A percentile compares a stretch with the other conserved stretches of the same genome.
These are phyloP conservation scores for Aspergillus niger DNA, from an alignment of 2,329 filamentous ascomycete species.

Conservation along the genomic window DNA sequence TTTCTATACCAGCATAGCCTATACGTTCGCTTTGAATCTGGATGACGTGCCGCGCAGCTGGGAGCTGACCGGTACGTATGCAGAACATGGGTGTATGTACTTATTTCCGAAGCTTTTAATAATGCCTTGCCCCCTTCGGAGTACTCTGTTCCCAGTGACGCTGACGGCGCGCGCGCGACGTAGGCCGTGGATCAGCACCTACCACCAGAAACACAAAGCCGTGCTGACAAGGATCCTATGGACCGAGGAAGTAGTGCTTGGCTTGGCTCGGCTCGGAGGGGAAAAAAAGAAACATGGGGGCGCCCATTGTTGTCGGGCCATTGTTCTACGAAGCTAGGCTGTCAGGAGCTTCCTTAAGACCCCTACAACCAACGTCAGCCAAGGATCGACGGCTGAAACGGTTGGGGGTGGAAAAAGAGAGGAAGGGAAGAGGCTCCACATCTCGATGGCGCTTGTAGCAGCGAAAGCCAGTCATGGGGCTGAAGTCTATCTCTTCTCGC, in stretches of 20 bases:
- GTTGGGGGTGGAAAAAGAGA: conserved; percentile 5
- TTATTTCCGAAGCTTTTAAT: conserved; percentile 6
- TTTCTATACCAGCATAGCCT: conserved; percentile 5
- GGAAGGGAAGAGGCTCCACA: conserved; percentile 1
- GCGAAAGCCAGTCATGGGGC: neutral
- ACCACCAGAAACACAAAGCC: neutral
- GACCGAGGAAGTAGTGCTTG: neutral
- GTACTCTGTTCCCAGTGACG: neutral
- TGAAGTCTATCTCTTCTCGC: neutral
- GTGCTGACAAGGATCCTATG: neutral
- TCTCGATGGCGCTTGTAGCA: neutral
- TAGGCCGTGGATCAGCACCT: neutral
- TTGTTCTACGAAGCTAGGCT: neutral
- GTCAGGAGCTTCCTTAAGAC: neutral
- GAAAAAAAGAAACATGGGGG: too few species aligned
- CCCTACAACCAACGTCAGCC: conserved; percentile 15
- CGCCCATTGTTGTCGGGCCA: neutral
- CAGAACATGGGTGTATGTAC: conserved; percentile 4
- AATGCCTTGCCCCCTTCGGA: neutral
- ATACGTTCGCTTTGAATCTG: neutral
- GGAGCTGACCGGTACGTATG: neutral
- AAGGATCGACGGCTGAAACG: conserved; percentile 19
- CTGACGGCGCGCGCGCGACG: neutral
- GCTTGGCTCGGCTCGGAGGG: neutral
- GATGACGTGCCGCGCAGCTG: neutral